Evolutionary conservation across 2,329 filamentous ascomycete genomes (phyloP).

Genomic region (Diaporthe sp.): DNA sequence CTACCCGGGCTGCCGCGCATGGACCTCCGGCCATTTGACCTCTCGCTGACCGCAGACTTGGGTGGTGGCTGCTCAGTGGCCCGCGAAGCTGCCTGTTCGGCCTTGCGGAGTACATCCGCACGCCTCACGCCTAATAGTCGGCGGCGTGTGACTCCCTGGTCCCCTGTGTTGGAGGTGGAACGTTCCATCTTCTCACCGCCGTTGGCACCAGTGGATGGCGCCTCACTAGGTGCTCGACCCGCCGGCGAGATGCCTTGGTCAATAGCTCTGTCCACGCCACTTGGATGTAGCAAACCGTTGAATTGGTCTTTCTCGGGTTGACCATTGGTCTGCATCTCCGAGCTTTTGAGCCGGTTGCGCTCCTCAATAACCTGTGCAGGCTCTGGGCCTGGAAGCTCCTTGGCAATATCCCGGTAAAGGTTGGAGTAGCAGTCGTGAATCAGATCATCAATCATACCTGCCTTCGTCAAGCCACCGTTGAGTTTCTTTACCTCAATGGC

Average conservation of each 20-base stretch:
- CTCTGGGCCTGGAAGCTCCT: constrained; percentile 66
- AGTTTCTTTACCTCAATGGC: constrained; percentile 74
- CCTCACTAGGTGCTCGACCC: constrained; percentile 36
- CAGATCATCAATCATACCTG: constrained; percentile 89
- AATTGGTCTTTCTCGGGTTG: constrained; percentile 47
- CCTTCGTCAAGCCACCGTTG: constrained; percentile 90
- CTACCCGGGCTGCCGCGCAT: constrained; percentile 65
- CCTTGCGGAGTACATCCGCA: constrained; percentile 71
- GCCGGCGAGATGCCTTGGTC: constrained; percentile 5
- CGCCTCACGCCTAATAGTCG: constrained; percentile 61
- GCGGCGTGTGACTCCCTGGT: constrained; percentile 52
- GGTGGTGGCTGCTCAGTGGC: constrained; percentile 60
- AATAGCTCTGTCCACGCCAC: constrained; percentile 39
- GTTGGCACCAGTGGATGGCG: constrained; percentile 41
- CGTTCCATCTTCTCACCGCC: constrained; percentile 55
- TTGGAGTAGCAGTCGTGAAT: constrained; percentile 89
- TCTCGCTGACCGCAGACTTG: constrained; percentile 50
- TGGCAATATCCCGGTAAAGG: constrained; percentile 77
- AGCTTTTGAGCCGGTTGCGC: constrained; percentile 52
- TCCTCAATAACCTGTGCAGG: constrained; percentile 62
- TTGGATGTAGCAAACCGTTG: constrained; percentile 41
- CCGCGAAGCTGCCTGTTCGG: constrained; percentile 68
- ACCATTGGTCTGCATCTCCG: constrained; percentile 51
- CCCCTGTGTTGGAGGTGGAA: constrained; percentile 48
- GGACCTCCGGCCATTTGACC: constrained; percentile 55